Conservation (phyloP, 2,329 filamentous ascomycete species). For the Sclerotinia trifoliorum region DNA sequence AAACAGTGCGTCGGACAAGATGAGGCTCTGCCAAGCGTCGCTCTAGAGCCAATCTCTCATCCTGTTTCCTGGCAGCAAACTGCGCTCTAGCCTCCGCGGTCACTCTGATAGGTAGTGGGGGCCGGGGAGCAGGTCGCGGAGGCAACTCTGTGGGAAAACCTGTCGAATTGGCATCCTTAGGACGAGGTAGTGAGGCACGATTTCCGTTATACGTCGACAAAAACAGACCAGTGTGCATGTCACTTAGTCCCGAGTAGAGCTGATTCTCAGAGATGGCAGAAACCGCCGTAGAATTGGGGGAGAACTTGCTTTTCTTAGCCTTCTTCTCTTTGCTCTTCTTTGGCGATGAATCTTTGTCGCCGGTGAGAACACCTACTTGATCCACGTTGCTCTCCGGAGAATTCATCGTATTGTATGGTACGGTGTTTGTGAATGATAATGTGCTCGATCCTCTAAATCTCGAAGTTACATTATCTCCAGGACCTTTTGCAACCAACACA, state of each 20-base stretch:
- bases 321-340: not conserved
- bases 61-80: not conserved
- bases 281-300: not conserved
- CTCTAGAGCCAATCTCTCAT: not conserved
- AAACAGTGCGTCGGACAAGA: not conserved
- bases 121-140: not conserved
- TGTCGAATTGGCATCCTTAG: not conserved
- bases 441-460: not conserved
- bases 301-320: not conserved
- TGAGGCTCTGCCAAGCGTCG: not conserved
- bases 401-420: not conserved
- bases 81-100: slow-evolving; percentile 10
- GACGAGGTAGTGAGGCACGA: not conserved
- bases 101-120: not conserved
- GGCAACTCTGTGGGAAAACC: slow-evolving; percentile 2
- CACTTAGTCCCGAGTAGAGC: slow-evolving; percentile 13
- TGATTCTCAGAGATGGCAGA: slow-evolving; percentile 5
- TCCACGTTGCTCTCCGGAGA: not conserved
- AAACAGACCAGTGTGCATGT: slow-evolving; percentile 1
- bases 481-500: not conserved
- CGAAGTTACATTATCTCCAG: not conserved
- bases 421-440: not conserved
- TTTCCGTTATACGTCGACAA: slow-evolving; percentile 6
- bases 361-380: not conserved
- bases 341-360: not conserved